Percentiles rank a stretch among this genome's conserved stretches.
Conservation (phyloP, 192 early-diverging fungal genomes). For the Paraglomus brasilianum region DNA sequence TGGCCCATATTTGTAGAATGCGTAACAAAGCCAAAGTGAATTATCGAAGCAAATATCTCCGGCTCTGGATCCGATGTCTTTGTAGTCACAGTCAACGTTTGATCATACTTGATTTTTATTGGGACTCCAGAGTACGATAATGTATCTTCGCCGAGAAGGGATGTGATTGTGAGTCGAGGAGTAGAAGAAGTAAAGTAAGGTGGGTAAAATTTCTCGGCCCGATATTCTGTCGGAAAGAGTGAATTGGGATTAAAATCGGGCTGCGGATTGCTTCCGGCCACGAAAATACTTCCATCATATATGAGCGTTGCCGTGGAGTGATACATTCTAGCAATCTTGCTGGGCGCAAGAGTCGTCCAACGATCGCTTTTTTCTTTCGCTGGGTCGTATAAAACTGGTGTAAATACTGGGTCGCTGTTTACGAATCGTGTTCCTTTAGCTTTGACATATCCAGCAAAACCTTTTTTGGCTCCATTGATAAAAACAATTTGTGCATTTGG, state of each 20-base stretch:
- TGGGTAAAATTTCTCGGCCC: conserved; percentile 53
- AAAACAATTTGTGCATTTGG: conserved; percentile 53
- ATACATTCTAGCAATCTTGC: conserved; percentile 63
- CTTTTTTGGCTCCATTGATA: conserved; percentile 56
- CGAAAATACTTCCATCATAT: conserved; percentile 57
- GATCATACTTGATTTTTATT: conserved; percentile 26
- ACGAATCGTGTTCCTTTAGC: conserved; percentile 32
- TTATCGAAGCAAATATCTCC: conserved; percentile 41
- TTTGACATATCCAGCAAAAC: conserved; percentile 49
- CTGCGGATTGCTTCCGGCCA: conserved; percentile 60
- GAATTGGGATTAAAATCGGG: conserved; percentile 37
- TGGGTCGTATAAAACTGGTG: conserved; percentile 56
- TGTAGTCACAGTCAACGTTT: background rate
- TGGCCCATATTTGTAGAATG: conserved; percentile 60
- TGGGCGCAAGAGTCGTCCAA: conserved; percentile 41
- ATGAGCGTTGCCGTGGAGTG: conserved; percentile 54
- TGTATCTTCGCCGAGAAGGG: too few relatives aligned
- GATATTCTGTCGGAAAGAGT: conserved; percentile 50
- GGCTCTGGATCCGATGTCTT: conserved; percentile 18
- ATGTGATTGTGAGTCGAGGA: conserved; percentile 40
- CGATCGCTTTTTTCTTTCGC: conserved; percentile 40
- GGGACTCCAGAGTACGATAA: conserved; percentile 33
- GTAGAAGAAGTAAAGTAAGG: conserved; percentile 46
- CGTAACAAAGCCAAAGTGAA: conserved; percentile 48
- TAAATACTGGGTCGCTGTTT: conserved; percentile 51